Conservation (phyloP, 2,329 filamentous ascomycete species). For the Sordariomycetes sp. region DNA sequence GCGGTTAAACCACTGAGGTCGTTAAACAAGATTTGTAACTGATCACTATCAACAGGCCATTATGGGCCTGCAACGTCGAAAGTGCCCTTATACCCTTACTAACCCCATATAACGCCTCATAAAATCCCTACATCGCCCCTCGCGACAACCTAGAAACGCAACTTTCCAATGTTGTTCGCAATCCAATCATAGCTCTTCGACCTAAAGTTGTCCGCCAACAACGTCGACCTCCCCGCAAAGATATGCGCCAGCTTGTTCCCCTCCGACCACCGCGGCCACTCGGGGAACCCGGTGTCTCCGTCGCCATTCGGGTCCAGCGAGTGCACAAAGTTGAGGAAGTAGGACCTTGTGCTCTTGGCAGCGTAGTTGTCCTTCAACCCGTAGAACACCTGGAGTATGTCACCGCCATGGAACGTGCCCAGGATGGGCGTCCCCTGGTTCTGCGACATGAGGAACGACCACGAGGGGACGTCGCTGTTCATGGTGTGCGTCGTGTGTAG, state of each 20-base stretch:
- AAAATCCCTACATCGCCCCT: not conserved
- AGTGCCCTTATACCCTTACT: not conserved
- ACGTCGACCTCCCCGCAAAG: constrained; percentile 14
- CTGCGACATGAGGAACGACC: constrained; percentile 67
- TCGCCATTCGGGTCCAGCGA: constrained; percentile 55
- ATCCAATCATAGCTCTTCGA: constrained; percentile 12
- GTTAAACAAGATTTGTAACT: too few relatives aligned
- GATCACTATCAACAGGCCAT: not conserved
- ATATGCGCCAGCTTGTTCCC: constrained; percentile 37
- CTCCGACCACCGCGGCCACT: constrained; percentile 21
- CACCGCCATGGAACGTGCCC: constrained; percentile 63
- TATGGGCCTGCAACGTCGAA: not conserved
- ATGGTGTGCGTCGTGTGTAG: constrained; percentile 30
- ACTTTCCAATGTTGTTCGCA: constrained; percentile 7
- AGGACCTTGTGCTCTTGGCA: constrained; percentile 44
- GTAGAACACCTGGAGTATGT: constrained; percentile 57
- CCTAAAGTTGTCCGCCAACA: constrained; percentile 24
- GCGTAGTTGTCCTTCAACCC: constrained; percentile 51
- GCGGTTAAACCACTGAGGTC: too few relatives aligned
- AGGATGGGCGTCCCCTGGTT: constrained; percentile 57
- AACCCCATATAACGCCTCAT: not conserved
- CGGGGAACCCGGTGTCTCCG: constrained; percentile 15
- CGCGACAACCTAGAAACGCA: not conserved
- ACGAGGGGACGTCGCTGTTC: constrained; percentile 48
- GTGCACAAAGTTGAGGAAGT: constrained; percentile 62